These are phyloP conservation scores for Buddleja alternifolia DNA, from an alignment of 257 asterid genomes.

Conservation along the genomic window DNA sequence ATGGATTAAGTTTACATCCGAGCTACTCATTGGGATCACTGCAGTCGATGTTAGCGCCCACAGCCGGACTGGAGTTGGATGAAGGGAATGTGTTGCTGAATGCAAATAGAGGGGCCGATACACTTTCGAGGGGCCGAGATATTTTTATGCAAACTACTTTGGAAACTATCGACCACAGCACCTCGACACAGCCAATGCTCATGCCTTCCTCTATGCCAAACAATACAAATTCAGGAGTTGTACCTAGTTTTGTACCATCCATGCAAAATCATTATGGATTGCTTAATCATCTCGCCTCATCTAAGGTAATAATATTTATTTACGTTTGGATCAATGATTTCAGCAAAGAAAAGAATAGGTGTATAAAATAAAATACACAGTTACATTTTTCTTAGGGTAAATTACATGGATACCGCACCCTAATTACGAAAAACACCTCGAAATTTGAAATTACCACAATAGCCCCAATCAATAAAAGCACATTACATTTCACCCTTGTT, in stretches of 20 bases:
- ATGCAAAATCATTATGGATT: constrained; percentile 62
- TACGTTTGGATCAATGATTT: too few relatives aligned
- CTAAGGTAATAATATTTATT: constrained; percentile 61
- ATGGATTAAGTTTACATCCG: constrained; percentile 77
- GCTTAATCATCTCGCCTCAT: constrained; percentile 61
- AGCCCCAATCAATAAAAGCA: too few relatives aligned
- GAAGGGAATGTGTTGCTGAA: constrained; percentile 49
- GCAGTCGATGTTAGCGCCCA: constrained; percentile 58
- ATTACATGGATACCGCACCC: too few relatives aligned
- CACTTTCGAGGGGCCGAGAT: constrained; percentile 48
- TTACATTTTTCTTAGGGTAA: too few relatives aligned
- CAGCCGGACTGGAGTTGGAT: constrained; percentile 51
- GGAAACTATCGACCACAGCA: constrained; percentile 40
- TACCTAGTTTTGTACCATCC: constrained; percentile 49
- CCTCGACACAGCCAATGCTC: constrained; percentile 51
- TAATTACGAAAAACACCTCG: too few relatives aligned
- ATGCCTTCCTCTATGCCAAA: constrained; percentile 43
- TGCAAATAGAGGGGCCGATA: constrained; percentile 48
- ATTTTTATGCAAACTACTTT: constrained; percentile 46
- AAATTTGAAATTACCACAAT: too few relatives aligned
- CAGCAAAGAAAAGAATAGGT: too few relatives aligned
- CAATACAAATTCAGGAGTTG: constrained; percentile 38
- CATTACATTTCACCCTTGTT: too few relatives aligned
- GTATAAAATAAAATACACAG: too few relatives aligned
- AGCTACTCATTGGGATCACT: constrained; percentile 61